Percentiles rank a stretch among this genome's conserved stretches.
phyloP scores from a whole-genome alignment of 495 filamentous ascomycete genomes.

The Hyaloscypha bicolor region DNA sequence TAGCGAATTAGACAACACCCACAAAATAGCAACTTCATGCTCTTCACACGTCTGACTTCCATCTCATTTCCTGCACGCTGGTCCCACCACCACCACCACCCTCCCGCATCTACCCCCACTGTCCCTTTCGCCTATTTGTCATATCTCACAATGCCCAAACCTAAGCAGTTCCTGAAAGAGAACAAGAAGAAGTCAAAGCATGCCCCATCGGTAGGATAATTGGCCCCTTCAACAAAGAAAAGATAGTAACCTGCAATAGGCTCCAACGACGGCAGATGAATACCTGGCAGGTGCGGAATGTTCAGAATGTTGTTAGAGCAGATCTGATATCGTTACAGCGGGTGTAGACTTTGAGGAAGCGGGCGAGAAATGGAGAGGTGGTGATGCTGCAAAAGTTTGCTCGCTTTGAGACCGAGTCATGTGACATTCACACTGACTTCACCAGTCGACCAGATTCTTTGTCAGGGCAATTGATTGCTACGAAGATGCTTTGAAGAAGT shows the following conservation, averaged over 20 bases:
- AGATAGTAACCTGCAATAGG: conserved; percentile 36
- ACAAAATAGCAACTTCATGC: background rate
- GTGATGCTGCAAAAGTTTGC: conserved; percentile 61
- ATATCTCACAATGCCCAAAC: conserved; percentile 49
- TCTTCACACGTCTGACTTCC: background rate
- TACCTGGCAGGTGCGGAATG: conserved; percentile 53
- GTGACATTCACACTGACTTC: conserved; percentile 1
- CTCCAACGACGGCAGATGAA: conserved; percentile 62
- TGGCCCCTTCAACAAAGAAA: background rate
- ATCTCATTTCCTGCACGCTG: background rate
- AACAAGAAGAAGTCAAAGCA: conserved; percentile 42
- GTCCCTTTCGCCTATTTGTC: background rate
- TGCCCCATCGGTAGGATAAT: conserved; percentile 21
- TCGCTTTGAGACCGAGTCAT: background rate
- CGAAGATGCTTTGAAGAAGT: conserved; percentile 58
- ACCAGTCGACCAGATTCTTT: conserved; percentile 62
- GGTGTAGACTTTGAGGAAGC: conserved; percentile 69
- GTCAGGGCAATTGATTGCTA: conserved; percentile 66
- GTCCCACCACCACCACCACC: background rate
- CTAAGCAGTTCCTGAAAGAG: conserved; percentile 53
- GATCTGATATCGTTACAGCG: conserved; percentile 38
- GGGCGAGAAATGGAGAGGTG: conserved; percentile 74
- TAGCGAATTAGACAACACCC: background rate
- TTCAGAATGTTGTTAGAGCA: conserved; percentile 2
- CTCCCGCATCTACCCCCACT: background rate